A percentile compares a stretch with the other conserved stretches of the same genome.
Conservation (phyloP, 2,329 filamentous ascomycete species). For the Rhynchosporium agropyri region DNA sequence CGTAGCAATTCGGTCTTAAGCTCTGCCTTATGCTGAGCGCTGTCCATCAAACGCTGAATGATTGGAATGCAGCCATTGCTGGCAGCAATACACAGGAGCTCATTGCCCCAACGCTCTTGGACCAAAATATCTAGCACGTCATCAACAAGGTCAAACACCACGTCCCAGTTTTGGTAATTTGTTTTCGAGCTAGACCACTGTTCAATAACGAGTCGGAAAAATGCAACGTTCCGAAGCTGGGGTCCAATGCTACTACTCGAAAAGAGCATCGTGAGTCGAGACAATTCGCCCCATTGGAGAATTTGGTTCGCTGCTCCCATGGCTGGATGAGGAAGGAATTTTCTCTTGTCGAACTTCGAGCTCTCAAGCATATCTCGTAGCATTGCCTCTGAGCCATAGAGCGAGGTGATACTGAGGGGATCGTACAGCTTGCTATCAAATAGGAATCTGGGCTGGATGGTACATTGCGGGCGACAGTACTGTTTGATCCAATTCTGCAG, state of each 20-base stretch:
- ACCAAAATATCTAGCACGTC: conserved; percentile 18
- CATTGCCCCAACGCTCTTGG: conserved; percentile 18
- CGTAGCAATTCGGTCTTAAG: conserved; percentile 18
- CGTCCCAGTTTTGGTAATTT: conserved; percentile 15
- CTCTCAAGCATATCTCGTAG: conserved; percentile 16
- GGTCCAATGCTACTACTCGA: conserved; percentile 13
- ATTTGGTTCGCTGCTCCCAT: conserved; percentile 19
- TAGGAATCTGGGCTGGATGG: conserved; percentile 17
- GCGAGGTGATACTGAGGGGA: conserved; percentile 19
- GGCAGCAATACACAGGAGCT: conserved; percentile 19
- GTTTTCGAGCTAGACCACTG: conserved; percentile 10
- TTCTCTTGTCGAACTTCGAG: conserved; percentile 17
- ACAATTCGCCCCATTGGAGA: conserved; percentile 18
- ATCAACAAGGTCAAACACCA: conserved; percentile 19
- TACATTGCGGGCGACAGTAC: conserved; percentile 19
- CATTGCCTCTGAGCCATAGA: conserved; percentile 18
- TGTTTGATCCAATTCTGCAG: conserved; percentile 16
- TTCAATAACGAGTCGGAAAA: conserved; percentile 17
- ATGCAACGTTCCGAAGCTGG: conserved; percentile 13
- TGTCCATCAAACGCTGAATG: conserved; percentile 18
- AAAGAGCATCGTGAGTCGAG: conserved; percentile 18
- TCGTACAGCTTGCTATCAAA: conserved; percentile 19
- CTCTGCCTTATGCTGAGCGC: conserved; percentile 18
- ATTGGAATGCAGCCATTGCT: conserved; percentile 19
- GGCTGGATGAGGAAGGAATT: conserved; percentile 15